Percentiles rank a stretch among this genome's conserved stretches.
Evolutionary conservation across 116 monocot species (phyloP).

Genomic region (Papilionanthe hybrid): DNA sequence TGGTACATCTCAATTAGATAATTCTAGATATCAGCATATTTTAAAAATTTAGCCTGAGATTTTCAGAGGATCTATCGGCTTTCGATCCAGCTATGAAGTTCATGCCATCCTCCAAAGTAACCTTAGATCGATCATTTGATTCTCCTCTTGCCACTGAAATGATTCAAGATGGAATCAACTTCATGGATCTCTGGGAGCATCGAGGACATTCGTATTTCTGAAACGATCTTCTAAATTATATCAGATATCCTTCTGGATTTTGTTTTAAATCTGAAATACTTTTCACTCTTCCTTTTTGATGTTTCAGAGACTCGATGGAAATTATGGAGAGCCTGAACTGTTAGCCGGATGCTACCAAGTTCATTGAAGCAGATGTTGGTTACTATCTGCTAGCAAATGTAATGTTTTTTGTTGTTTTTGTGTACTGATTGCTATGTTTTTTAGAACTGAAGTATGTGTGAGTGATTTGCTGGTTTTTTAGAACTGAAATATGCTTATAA

Average conservation of each 20-base stretch:
- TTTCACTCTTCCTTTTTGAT: background rate
- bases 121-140: constrained; percentile 13
- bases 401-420: background rate
- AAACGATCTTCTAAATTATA: background rate
- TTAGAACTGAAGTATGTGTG: background rate
- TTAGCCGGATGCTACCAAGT: background rate
- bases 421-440: background rate
- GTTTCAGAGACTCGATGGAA: background rate
- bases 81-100: constrained; percentile 24
- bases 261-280: background rate
- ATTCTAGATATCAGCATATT: no score
- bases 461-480: background rate
- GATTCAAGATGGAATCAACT: constrained; percentile 8
- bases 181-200: constrained; percentile 18
- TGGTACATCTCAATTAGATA: no score
- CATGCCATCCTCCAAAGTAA: constrained; percentile 17
- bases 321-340: background rate
- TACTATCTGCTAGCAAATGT: background rate
- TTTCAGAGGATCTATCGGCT: constrained; percentile 9
- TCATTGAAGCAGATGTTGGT: background rate
- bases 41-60: no score
- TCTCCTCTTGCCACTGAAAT: constrained; percentile 5
- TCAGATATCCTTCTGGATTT: background rate
- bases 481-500: no score
- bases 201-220: constrained; percentile 7